Conservation (phyloP, 495 filamentous ascomycete genomes). For the Podospora pseudopauciseta region DNA sequence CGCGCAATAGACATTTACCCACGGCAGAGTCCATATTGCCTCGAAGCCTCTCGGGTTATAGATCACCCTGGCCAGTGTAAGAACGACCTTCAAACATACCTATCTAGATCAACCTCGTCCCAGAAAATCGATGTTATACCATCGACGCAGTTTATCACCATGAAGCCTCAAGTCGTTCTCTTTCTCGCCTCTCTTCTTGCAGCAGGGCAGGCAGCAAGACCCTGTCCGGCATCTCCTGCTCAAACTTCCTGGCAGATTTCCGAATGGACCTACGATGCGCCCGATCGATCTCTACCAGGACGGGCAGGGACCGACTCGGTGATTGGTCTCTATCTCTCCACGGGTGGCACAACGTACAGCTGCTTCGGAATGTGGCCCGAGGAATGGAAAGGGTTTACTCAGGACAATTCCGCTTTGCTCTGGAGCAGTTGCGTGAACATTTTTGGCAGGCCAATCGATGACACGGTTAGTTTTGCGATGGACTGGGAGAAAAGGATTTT, state of each 20-base stretch:
- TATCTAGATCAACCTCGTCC: not conserved
- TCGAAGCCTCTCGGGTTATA: not conserved
- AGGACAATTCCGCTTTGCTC: not conserved
- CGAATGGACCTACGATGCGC: not conserved
- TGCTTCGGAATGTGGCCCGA: conserved; percentile 2
- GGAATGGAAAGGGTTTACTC: not conserved
- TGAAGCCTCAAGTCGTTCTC: not conserved
- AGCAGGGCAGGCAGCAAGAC: not conserved
- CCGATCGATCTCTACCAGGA: not conserved
- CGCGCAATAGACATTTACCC: not conserved
- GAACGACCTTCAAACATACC: not conserved
- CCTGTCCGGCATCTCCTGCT: not conserved
- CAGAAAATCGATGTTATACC: not conserved
- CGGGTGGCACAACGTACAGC: conserved; percentile 1
- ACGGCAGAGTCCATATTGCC: not conserved
- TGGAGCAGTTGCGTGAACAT: not conserved
- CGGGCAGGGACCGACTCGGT: conserved; percentile 1
- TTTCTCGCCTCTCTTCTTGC: not conserved
- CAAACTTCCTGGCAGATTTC: not conserved
- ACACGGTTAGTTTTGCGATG: not conserved
- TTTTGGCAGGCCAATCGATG: not conserved
- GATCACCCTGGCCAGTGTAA: not conserved
- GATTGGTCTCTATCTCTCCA: not conserved
- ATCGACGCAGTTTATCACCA: not conserved
- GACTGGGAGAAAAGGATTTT: not conserved